A percentile compares a stretch with the other conserved stretches of the same genome.
Evolutionary conservation across 129 eudicot species (phyloP).

Genomic region (Cynara cardunculus): DNA sequence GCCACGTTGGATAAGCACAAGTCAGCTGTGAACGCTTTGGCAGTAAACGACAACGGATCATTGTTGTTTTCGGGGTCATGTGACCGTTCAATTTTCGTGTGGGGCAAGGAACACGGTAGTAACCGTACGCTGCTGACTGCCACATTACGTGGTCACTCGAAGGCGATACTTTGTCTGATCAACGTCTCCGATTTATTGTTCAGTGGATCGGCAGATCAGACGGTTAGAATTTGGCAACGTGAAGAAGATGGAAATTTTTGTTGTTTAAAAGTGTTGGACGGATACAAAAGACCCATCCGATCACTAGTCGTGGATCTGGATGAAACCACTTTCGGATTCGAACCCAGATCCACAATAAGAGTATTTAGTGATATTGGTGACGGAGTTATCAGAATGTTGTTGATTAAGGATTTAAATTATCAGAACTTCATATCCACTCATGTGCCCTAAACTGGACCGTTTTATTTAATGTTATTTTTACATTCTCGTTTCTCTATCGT

Average conservation of each 20-base stretch:
- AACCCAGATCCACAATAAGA: conserved; percentile 4
- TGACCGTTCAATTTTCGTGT: conserved; percentile 71
- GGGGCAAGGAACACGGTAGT: conserved; percentile 73
- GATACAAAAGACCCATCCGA: conserved; percentile 57
- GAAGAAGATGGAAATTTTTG: conserved; percentile 38
- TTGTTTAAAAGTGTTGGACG: conserved; percentile 63
- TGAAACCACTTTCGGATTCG: conserved; percentile 13
- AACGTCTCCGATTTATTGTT: conserved; percentile 51
- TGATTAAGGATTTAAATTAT: conserved; percentile 32
- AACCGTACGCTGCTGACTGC: conserved; percentile 56
- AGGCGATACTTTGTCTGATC: conserved; percentile 61
- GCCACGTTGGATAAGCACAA: conserved; percentile 80
- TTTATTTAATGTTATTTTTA: no score
- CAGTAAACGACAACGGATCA: conserved; percentile 59
- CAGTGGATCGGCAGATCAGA: conserved; percentile 91
- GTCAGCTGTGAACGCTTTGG: conserved; percentile 79
- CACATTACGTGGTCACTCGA: conserved; percentile 67
- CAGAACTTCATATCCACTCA: not conserved
- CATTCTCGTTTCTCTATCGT: no score
- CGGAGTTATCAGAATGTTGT: conserved; percentile 56
- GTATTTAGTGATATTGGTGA: conserved; percentile 77
- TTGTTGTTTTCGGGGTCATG: conserved; percentile 74
- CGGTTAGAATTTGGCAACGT: conserved; percentile 82
- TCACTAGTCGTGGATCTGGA: conserved; percentile 46
- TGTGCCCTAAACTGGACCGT: not conserved